Percentiles rank a stretch among this genome's conserved stretches.
These are phyloP conservation scores for Keqinozyma sinolaborantium DNA, from an alignment of 1,139 yeast genomes.

Conservation along the genomic window DNA sequence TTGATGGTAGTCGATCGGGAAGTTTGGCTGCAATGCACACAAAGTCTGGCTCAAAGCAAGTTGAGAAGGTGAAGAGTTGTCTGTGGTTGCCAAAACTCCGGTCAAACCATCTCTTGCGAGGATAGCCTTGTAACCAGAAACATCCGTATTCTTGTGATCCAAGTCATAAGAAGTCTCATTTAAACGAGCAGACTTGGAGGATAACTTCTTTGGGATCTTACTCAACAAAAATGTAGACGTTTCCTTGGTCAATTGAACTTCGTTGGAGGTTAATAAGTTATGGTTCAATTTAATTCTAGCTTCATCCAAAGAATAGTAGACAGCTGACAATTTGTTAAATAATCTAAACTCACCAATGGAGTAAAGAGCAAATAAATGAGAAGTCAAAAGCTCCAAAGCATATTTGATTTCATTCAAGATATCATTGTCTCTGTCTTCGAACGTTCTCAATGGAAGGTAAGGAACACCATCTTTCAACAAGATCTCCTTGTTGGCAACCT, in stretches of 20 bases:
- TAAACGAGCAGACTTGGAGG: conserved; percentile 41
- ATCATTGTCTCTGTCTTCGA: conserved; percentile 25
- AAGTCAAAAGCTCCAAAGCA: conserved; percentile 52
- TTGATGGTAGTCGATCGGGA: conserved; percentile 51
- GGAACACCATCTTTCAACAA: conserved; percentile 34
- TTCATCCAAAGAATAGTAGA: conserved; percentile 61
- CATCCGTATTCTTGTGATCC: conserved; percentile 50
- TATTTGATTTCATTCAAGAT: conserved; percentile 55
- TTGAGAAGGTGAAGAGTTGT: conserved; percentile 45
- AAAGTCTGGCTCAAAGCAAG: conserved; percentile 69
- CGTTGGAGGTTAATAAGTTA: conserved; percentile 57
- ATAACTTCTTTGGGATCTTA: conserved; percentile 66
- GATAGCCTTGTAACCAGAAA: conserved; percentile 73
- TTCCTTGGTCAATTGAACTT: conserved; percentile 52
- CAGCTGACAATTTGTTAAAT: conserved; percentile 48
- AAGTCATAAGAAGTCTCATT: conserved; percentile 37
- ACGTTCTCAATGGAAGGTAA: conserved; percentile 45
- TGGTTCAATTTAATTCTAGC: conserved; percentile 58
- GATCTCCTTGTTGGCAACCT: conserved; percentile 1
- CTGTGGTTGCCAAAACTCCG: conserved; percentile 58
- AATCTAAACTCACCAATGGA: conserved; percentile 66
- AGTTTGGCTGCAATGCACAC: conserved; percentile 71
- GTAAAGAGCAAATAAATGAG: conserved; percentile 67
- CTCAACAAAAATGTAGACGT: conserved; percentile 59
- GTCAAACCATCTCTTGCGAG: conserved; percentile 58